These are phyloP conservation scores for Gomphus bonarii DNA, from an alignment of 1,284 basidiomycete species.

Conservation along the genomic window DNA sequence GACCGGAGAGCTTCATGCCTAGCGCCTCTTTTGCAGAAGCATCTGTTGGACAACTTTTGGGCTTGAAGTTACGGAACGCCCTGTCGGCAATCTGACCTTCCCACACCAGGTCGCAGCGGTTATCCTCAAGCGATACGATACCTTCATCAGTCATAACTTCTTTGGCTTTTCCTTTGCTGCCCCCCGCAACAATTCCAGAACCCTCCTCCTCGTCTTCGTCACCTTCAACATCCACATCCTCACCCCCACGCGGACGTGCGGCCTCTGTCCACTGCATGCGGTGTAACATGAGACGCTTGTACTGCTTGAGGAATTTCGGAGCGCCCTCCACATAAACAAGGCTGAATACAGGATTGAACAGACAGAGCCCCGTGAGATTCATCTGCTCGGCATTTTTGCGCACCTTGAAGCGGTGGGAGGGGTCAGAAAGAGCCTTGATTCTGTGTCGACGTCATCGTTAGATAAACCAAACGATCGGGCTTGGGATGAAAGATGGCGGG, in stretches of 20 bases:
- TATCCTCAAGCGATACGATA: conserved; percentile 61
- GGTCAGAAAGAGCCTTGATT: conserved; percentile 84
- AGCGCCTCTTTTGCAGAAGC: conserved; percentile 75
- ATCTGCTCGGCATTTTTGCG: conserved; percentile 92
- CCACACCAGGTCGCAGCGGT: conserved; percentile 88
- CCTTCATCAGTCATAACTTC: conserved; percentile 19
- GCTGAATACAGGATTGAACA: conserved; percentile 84
- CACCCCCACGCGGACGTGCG: conserved; percentile 64
- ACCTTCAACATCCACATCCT: conserved; percentile 56
- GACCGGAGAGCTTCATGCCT: conserved; percentile 73
- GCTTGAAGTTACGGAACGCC: conserved; percentile 72
- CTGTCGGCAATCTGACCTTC: conserved; percentile 84
- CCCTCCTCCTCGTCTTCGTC: conserved; percentile 37
- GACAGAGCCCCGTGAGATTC: conserved; percentile 78
- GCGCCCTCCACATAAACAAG: conserved; percentile 94
- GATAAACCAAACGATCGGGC: too few species aligned
- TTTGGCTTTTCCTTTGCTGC: conserved; percentile 17
- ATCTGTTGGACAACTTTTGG: conserved; percentile 82
- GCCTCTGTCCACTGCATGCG: conserved; percentile 95
- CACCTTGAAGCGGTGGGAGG: conserved; percentile 92
- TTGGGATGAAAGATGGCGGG: too few species aligned
- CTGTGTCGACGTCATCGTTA: conserved; percentile 38
- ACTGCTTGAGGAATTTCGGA: conserved; percentile 76
- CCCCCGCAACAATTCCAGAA: conserved; percentile 18
- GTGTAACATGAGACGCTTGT: conserved; percentile 79